Conservation (phyloP, 129 eudicot genomes). For the Pulicaria dysenterica region DNA sequence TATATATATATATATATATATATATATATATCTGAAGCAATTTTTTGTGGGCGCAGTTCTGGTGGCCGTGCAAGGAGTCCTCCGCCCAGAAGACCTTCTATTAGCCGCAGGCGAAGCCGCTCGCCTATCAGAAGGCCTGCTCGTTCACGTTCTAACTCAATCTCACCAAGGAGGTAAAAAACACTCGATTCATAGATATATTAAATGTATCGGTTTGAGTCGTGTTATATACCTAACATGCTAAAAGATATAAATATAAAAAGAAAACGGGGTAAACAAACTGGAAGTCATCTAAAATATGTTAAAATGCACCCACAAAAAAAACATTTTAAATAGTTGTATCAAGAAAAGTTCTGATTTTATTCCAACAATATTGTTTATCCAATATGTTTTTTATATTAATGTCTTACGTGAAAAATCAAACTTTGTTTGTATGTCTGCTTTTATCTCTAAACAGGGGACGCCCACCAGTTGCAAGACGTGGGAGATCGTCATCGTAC, state of each 20-base stretch:
- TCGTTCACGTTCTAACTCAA: slow-evolving; percentile 74
- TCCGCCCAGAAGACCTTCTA: slow-evolving; percentile 88
- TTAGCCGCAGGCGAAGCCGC: slow-evolving; percentile 86
- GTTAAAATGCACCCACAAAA: too few relatives aligned
- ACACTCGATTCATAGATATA: too few relatives aligned
- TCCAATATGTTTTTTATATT: too few relatives aligned
- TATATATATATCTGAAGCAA: background rate
- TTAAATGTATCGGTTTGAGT: too few relatives aligned
- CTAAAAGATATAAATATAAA: too few relatives aligned
- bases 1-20: too few relatives aligned
- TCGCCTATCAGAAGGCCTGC: slow-evolving; percentile 70
- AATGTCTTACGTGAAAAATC: background rate
- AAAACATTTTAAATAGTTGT: too few relatives aligned
- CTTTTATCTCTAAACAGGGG: slow-evolving; percentile 45
- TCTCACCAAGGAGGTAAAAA: slow-evolving; percentile 80
- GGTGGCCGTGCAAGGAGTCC: slow-evolving; percentile 84
- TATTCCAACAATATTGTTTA: too few relatives aligned
- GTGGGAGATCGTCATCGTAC: slow-evolving; percentile 81
- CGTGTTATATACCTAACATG: too few relatives aligned
- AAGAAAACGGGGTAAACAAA: too few relatives aligned
- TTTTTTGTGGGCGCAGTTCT: slow-evolving; percentile 33
- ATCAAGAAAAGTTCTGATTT: too few relatives aligned
- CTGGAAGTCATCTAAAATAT: too few relatives aligned
- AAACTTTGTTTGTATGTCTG: background rate
- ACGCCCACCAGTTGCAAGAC: slow-evolving; percentile 55